Evolutionary conservation across 2,329 filamentous ascomycete species (phyloP), one percentile per base, ranked within the genome.

Genomic region (Catunica adiposa): DNA sequence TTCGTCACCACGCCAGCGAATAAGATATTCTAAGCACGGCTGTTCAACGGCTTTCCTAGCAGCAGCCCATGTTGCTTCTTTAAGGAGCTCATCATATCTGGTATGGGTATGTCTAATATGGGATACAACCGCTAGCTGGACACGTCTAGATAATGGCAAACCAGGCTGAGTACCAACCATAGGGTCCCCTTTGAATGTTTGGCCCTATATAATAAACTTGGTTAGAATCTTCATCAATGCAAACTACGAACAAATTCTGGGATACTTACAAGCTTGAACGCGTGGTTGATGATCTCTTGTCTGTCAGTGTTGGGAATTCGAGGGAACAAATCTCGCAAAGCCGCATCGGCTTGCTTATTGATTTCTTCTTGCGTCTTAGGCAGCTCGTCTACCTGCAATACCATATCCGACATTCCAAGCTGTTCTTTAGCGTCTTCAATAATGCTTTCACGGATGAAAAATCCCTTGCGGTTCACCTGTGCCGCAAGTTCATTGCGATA

Each of bases 1-100:
- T 65, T 84, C 80, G 61, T 84, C 80, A 56, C 80, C 80, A 69
- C 80, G 79, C 80, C 80, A 84, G 75, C 83, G 83, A 71, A 83
- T 76, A 65, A 84, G 75, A 54, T 79, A 71, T 61, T 83, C 80
- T 48, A 83, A 69, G 60, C 80, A 83, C 14, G 79, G 68, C 31
- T 72, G 66, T 61, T 83, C 78, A 47, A 83, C 79, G 42, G 73
- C 73, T 66, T 75, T 81, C 59, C 80, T 72, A 54, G 80, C 79
- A 62, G 78, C 78, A 53, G 71, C 68, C 71, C 78, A 83, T 17
- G 67, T 70, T 3, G 77, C 78, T 62, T 82, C 76, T 62, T 66
- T 74, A 15, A 83, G 68, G 17, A 83, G 68, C 57, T 75, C 65
- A 63, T 84, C 80, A 67, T 84, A 84, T 61, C 77, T 73, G 4